phyloP scores from a whole-genome alignment of 495 filamentous ascomycete species.

The Tuber borchii region DNA sequence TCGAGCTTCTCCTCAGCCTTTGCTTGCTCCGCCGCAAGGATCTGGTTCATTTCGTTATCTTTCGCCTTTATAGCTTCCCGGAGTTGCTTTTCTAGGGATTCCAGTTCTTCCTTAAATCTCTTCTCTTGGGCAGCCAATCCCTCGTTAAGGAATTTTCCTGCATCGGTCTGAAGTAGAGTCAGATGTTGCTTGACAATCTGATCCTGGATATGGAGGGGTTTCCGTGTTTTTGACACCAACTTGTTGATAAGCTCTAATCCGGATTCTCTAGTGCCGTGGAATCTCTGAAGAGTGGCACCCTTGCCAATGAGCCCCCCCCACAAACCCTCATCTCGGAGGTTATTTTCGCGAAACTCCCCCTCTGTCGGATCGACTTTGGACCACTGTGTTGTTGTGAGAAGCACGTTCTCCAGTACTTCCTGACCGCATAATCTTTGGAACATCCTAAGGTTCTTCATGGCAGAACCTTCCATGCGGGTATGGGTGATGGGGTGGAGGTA shows the following conservation, averaged over 20 bases:
- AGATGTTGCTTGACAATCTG: slow-evolving; percentile 42
- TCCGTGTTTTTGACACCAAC: slow-evolving; percentile 13
- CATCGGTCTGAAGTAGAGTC: slow-evolving; percentile 42
- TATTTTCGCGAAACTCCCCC: slow-evolving; percentile 38
- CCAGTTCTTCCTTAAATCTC: neutral
- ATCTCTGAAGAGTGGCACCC: slow-evolving; percentile 36
- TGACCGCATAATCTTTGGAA: slow-evolving; percentile 47
- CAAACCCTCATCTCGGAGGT: slow-evolving; percentile 44
- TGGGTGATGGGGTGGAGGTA: slow-evolving; percentile 50
- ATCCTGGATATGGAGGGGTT: slow-evolving; percentile 44
- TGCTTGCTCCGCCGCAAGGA: neutral
- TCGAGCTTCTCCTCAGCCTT: neutral
- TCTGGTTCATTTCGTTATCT: neutral
- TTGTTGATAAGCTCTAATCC: slow-evolving; percentile 39
- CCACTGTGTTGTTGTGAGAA: slow-evolving; percentile 49
- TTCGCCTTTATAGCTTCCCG: neutral
- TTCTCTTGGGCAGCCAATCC: slow-evolving; percentile 33
- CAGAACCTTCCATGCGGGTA: slow-evolving; percentile 43
- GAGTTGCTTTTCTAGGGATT: neutral
- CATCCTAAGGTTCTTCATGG: slow-evolving; percentile 44
- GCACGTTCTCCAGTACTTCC: slow-evolving; percentile 42
- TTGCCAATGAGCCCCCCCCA: slow-evolving; percentile 44
- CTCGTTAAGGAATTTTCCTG: slow-evolving; percentile 39
- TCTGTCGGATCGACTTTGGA: slow-evolving; percentile 21
- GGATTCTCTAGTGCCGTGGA: slow-evolving; percentile 40